Evolutionary conservation across 495 filamentous ascomycete species (phyloP).

Genomic region (Trichoderma asperelloides): DNA sequence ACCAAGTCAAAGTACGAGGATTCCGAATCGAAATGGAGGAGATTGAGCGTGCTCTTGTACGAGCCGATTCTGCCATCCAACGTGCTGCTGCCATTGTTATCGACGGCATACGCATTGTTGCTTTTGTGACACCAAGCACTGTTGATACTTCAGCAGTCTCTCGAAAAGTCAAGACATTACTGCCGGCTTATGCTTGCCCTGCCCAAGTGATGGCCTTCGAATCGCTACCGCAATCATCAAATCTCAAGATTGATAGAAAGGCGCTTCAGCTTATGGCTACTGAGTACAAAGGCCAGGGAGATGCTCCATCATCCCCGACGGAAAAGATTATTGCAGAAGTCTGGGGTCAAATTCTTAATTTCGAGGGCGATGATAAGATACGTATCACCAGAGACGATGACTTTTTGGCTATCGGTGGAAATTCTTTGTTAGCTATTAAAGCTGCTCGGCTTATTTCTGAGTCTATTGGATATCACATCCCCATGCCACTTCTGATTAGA

Average conservation of each 20-base stretch:
- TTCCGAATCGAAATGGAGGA: conserved; percentile 23
- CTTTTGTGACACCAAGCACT: conserved; percentile 16
- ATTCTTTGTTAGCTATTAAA: conserved; percentile 18
- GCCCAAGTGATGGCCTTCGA: conserved; percentile 15
- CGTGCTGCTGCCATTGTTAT: conserved; percentile 14
- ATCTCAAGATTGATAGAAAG: conserved; percentile 20
- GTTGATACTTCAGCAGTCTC: conserved; percentile 12
- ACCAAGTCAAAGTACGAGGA: conserved; percentile 24
- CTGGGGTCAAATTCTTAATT: conserved; percentile 10
- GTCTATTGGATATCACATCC: conserved; percentile 10
- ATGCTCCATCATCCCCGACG: background rate
- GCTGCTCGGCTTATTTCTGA: conserved; percentile 10
- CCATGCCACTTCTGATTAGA: conserved; percentile 8
- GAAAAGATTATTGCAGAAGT: conserved; percentile 7
- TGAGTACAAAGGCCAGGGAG: background rate
- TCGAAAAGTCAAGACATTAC: background rate
- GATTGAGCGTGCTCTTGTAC: conserved; percentile 15
- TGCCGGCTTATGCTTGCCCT: conserved; percentile 20
- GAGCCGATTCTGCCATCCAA: conserved; percentile 8
- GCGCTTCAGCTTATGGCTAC: conserved; percentile 6
- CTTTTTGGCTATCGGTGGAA: conserved; percentile 18
- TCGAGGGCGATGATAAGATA: background rate
- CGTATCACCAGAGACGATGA: conserved; percentile 13
- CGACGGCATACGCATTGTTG: conserved; percentile 7
- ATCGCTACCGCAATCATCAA: conserved; percentile 16